A percentile compares a stretch with the other conserved stretches of the same genome.
These are phyloP conservation scores for Glutinoglossum americanum DNA, from an alignment of 495 filamentous ascomycete genomes.

Conservation along the genomic window DNA sequence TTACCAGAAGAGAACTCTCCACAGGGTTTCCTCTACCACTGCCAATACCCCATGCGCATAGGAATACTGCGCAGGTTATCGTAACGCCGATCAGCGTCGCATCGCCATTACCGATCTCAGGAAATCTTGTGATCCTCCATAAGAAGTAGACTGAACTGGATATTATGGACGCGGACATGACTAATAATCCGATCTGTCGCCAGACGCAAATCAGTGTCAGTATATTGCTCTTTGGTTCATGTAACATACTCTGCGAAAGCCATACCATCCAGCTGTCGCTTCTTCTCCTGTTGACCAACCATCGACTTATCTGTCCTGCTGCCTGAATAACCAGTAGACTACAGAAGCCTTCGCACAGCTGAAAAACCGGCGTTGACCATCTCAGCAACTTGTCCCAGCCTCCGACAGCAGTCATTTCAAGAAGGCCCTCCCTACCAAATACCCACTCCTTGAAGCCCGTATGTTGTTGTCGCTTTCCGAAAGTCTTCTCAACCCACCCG, in stretches of 20 bases:
- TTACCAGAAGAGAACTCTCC: slow-evolving; percentile 64
- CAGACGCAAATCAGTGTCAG: slow-evolving; percentile 2
- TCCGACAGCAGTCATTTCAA: slow-evolving; percentile 60
- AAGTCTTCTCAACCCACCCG: slow-evolving; percentile 63
- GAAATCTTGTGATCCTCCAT: slow-evolving; percentile 83
- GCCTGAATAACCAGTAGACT: slow-evolving; percentile 90
- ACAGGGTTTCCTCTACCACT: slow-evolving; percentile 89
- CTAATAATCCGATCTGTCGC: slow-evolving; percentile 60
- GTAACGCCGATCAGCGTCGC: slow-evolving; percentile 80
- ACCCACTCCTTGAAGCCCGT: slow-evolving; percentile 41
- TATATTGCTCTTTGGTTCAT: background rate
- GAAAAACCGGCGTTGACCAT: slow-evolving; percentile 91
- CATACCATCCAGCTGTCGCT: slow-evolving; percentile 95
- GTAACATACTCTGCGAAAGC: slow-evolving; percentile 7
- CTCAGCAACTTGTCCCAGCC: slow-evolving; percentile 75
- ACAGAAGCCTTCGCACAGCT: slow-evolving; percentile 88
- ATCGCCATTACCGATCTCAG: slow-evolving; percentile 81
- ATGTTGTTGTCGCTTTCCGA: slow-evolving; percentile 44
- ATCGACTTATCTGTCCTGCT: slow-evolving; percentile 81
- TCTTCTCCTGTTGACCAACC: slow-evolving; percentile 75
- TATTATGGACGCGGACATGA: slow-evolving; percentile 73
- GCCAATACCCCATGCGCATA: slow-evolving; percentile 85
- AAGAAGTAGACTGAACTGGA: slow-evolving; percentile 91
- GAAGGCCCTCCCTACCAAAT: slow-evolving; percentile 55
- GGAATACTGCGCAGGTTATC: slow-evolving; percentile 73